Conservation (phyloP, 2,329 filamentous ascomycete genomes). For the Fusarium brachygibbosum region DNA sequence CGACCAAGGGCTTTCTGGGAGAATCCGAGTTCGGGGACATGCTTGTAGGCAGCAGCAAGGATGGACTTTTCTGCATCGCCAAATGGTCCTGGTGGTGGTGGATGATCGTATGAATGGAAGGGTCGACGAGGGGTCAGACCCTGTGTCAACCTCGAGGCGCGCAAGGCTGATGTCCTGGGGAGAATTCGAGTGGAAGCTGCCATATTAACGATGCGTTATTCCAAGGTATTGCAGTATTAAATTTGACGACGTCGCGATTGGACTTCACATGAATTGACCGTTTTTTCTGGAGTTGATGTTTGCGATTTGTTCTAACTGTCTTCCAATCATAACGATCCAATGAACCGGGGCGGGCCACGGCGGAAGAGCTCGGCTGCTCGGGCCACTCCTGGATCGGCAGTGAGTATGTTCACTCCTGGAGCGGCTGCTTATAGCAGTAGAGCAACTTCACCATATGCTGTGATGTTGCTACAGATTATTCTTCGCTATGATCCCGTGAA, state of each 20-base stretch:
- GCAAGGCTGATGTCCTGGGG: slow-evolving; percentile 34
- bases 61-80: slow-evolving; percentile 78
- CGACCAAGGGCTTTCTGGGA: slow-evolving; percentile 77
- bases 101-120: slow-evolving; percentile 83
- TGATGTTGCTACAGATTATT: neutral
- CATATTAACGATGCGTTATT: slow-evolving; percentile 24
- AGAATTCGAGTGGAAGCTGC: slow-evolving; percentile 30
- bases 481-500: neutral
- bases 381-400: slow-evolving; percentile 32
- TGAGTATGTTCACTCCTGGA: neutral
- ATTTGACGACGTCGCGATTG: neutral
- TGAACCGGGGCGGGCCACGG: slow-evolving; percentile 14
- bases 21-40: slow-evolving; percentile 88
- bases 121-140: slow-evolving; percentile 32
- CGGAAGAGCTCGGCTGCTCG: slow-evolving; percentile 37
- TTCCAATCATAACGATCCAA: slow-evolving; percentile 28
- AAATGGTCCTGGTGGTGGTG: slow-evolving; percentile 71
- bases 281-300: slow-evolving; percentile 38
- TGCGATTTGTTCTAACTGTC: slow-evolving; percentile 21
- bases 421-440: too few species aligned
- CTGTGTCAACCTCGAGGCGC: slow-evolving; percentile 30
- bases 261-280: slow-evolving; percentile 20
- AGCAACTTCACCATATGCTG: neutral
- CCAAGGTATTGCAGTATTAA: neutral
- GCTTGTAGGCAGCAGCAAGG: slow-evolving; percentile 81